Evolutionary conservation across 2,329 filamentous ascomycete genomes (phyloP).

Genomic region (Phialophora tarda): DNA sequence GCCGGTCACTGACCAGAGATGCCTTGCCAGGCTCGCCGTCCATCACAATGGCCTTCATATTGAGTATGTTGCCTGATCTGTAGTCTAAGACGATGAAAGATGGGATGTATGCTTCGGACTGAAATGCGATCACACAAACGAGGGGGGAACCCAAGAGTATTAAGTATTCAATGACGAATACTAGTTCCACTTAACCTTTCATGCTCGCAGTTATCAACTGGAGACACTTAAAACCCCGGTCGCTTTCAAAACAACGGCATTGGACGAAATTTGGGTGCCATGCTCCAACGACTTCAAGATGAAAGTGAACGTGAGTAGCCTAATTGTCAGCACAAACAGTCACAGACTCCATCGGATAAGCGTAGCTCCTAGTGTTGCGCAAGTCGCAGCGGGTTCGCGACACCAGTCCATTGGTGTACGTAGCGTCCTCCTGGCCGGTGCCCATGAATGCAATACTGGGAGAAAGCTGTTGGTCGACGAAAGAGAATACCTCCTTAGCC

Average conservation of each 20-base stretch:
- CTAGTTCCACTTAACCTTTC: background rate
- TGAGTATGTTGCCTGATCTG: background rate
- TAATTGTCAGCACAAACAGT: background rate
- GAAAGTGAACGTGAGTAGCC: background rate
- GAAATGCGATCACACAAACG: background rate
- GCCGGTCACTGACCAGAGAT: conserved; percentile 43
- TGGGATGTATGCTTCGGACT: background rate
- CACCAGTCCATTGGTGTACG: background rate
- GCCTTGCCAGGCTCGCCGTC: conserved; percentile 42
- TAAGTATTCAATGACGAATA: background rate
- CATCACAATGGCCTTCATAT: conserved; percentile 48
- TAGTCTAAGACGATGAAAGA: background rate
- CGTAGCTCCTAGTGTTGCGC: background rate
- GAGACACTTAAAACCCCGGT: background rate
- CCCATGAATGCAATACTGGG: background rate
- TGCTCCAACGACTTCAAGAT: background rate
- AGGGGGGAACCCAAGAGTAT: background rate
- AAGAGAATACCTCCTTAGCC: background rate
- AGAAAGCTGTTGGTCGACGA: background rate
- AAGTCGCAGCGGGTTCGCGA: background rate
- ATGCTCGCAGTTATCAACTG: background rate
- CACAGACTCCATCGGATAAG: background rate
- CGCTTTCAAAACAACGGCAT: background rate
- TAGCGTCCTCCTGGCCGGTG: background rate
- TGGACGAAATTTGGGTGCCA: background rate